Conservation (phyloP, 2,329 filamentous ascomycete species). For the Aspergillus udagawae region DNA sequence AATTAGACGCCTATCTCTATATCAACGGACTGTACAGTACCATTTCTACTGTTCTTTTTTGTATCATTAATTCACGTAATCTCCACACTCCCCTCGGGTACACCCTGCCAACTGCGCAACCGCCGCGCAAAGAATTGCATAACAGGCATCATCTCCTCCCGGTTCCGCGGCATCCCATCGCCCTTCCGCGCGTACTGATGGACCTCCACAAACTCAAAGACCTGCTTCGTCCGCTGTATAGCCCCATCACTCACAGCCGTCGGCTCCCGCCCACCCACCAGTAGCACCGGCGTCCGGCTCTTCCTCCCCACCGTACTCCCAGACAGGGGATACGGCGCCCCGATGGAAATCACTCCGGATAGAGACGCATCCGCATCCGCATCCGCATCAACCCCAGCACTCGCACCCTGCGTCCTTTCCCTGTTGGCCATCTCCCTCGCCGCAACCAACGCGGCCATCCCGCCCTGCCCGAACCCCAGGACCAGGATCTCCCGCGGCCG, state of each 20-base stretch:
- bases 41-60: neutral
- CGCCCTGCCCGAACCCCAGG: slow-evolving; percentile 66
- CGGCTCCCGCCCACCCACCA: slow-evolving; percentile 39
- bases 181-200: slow-evolving; percentile 66
- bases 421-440: slow-evolving; percentile 44
- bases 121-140: slow-evolving; percentile 67
- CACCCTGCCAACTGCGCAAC: slow-evolving; percentile 41
- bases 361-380: slow-evolving; percentile 18
- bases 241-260: slow-evolving; percentile 59
- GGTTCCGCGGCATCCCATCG: slow-evolving; percentile 76
- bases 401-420: too few species aligned
- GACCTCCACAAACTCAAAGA: slow-evolving; percentile 64
- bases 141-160: slow-evolving; percentile 83
- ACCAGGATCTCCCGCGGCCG: slow-evolving; percentile 56
- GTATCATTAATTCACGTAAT: slow-evolving; percentile 19
- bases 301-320: slow-evolving; percentile 26
- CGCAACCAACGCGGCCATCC: slow-evolving; percentile 57
- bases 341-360: slow-evolving; percentile 40
- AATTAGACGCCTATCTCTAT: neutral
- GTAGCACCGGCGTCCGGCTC: slow-evolving; percentile 39
- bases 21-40: slow-evolving; percentile 8
- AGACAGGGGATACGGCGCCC: slow-evolving; percentile 38
- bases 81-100: slow-evolving; percentile 45
- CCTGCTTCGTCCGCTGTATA: slow-evolving; percentile 59
- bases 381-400: slow-evolving; percentile 2